A percentile compares a stretch with the other conserved stretches of the same genome.
These are phyloP conservation scores for Globisporangium spinosum DNA, from an alignment of 352 stramenopile genomes.

Conservation along the genomic window DNA sequence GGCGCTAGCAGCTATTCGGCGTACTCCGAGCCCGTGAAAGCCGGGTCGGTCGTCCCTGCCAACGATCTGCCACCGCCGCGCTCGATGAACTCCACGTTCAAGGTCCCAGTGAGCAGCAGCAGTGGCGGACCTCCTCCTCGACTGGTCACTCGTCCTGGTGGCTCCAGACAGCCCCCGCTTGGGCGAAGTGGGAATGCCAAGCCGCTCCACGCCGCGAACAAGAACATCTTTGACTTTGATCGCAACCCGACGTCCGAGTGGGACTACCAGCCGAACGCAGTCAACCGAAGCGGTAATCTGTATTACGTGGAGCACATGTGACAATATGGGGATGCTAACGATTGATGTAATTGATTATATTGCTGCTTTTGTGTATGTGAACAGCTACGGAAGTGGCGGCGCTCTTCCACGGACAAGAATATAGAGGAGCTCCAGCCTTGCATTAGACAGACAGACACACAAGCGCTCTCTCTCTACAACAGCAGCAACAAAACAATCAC, in stretches of 20 bases:
- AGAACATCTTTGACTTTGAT: slow-evolving; percentile 44
- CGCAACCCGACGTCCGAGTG: slow-evolving; percentile 60
- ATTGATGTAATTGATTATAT: neutral
- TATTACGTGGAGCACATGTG: neutral
- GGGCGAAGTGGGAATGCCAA: neutral
- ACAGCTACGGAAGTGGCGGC: slow-evolving; percentile 55
- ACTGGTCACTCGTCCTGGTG: slow-evolving; percentile 10
- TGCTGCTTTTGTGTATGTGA: neutral
- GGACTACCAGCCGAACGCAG: slow-evolving; percentile 42
- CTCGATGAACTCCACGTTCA: slow-evolving; percentile 31
- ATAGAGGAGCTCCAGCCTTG: neutral
- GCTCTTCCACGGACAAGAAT: slow-evolving; percentile 29
- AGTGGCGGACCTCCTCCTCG: slow-evolving; percentile 10
- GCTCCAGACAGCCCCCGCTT: slow-evolving; percentile 17
- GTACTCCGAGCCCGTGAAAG: neutral
- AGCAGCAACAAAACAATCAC: neutral
- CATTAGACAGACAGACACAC: neutral
- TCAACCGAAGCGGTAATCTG: slow-evolving; percentile 46
- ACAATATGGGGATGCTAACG: neutral
- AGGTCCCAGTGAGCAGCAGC: slow-evolving; percentile 19
- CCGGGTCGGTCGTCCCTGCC: neutral
- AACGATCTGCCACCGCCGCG: neutral
- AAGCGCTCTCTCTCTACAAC: neutral
- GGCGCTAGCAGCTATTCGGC: slow-evolving; percentile 1
- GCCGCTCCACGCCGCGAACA: slow-evolving; percentile 2